Evolutionary conservation across 331 rosid genomes (phyloP), one percentile per base, ranked within the genome.

Genomic region (Malus hybrid): DNA sequence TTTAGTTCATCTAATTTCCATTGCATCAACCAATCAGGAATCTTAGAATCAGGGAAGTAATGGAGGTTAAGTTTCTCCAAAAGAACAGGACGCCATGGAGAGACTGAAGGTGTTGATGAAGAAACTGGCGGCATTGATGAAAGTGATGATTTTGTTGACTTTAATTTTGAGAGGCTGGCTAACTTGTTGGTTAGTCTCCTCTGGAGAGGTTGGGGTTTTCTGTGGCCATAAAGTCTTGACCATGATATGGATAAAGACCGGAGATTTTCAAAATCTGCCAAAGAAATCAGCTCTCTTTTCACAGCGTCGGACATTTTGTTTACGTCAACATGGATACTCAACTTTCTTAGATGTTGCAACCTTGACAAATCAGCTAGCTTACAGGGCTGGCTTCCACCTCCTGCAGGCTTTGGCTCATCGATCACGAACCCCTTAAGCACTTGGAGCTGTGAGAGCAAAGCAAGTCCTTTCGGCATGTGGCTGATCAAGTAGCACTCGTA

Each of bases 341-440:
- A 24, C 70, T 65, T 80, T 55, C n/a, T 64, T 13, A 70, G 61
- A 20, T 80, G 12, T 22, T 70, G 2, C 63, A 70, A 18, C 0
- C 6, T 65, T 54, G 56, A 24, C 68, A 70, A 56, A 60, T 70
- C 84, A n/a, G 48, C 36, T 6, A 78, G 48, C 68, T 64, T 33
- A 12, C 77, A 80, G 73, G 29, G 27, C 8, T 65, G 15, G 14
- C 14, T 20, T 69, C 44, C 44, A 10, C 65, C 16, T 20, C 65
- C 29, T 20, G 13, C 65, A 0, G 24, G 0, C 28, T n/a, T 75
- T 2, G 70, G 44, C 6, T 36, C 27, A 12, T 80, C 81, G 10
- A 84, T 29, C 6, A 83, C 73, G 54, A 87, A 87, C 44, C 93
- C 93, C 52, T 89, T 85, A 2, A 89, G 80, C 7, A 83, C 87